A percentile compares a stretch with the other conserved stretches of the same genome.
Conservation (phyloP, 495 filamentous ascomycete species). For the Podospora appendiculata region DNA sequence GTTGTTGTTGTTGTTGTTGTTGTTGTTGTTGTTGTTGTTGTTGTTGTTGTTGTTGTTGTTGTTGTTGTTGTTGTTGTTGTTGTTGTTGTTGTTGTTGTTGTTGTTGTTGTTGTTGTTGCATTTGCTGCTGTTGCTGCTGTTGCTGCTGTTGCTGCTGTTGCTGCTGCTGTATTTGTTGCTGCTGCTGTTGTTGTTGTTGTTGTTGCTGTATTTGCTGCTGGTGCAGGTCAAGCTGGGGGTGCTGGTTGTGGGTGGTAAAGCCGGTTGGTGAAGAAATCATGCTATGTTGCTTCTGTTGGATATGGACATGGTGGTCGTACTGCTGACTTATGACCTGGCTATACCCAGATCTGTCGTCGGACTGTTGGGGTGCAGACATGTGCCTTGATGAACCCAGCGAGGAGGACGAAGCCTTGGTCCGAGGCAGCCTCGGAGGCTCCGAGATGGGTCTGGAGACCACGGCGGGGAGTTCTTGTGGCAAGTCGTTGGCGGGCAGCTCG, state of each 20-base stretch:
- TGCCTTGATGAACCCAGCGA: slow-evolving; percentile 8
- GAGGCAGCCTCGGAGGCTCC: slow-evolving; percentile 13
- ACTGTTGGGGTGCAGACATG: slow-evolving; percentile 1
- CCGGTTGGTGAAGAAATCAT: slow-evolving; percentile 3
- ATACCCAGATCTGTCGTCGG: too few species aligned
- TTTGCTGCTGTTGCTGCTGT: too few species aligned
- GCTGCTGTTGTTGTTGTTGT: slow-evolving; percentile 4
- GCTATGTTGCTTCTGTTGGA: slow-evolving; percentile 13
- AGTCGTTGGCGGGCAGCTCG: too few species aligned
- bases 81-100: background rate
- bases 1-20: too few species aligned
- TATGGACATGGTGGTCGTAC: background rate
- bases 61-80: slow-evolving; percentile 2
- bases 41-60: slow-evolving; percentile 30
- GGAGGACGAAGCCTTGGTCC: background rate
- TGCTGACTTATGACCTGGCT: background rate
- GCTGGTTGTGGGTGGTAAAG: slow-evolving; percentile 2
- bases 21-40: slow-evolving; percentile 12
- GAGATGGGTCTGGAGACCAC: slow-evolving; percentile 12
- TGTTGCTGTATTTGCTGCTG: background rate
- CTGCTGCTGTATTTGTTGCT: background rate
- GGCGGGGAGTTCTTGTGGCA: background rate
- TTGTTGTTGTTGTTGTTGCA: too few species aligned
- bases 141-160: slow-evolving; percentile 5
- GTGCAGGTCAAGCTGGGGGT: slow-evolving; percentile 4